These are phyloP conservation scores for Candida boidinii DNA, from an alignment of 805 yeast species.

Conservation along the genomic window DNA sequence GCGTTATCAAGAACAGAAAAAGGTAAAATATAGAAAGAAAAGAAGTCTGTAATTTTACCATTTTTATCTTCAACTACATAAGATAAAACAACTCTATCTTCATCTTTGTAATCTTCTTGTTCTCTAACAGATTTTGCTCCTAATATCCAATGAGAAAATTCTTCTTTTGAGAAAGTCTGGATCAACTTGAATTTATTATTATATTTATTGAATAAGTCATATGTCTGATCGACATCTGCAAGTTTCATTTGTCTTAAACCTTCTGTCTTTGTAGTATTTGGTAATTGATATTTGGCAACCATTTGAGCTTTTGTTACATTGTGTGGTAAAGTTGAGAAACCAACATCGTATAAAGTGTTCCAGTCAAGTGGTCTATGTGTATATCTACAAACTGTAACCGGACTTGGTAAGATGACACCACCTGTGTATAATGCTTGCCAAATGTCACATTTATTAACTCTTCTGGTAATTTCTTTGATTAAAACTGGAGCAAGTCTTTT, in stretches of 20 bases:
- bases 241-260: slow-evolving; percentile 53
- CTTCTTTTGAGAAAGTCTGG: slow-evolving; percentile 58
- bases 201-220: slow-evolving; percentile 48
- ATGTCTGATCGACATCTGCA: slow-evolving; percentile 60
- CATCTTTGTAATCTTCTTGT: slow-evolving; percentile 14
- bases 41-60: slow-evolving; percentile 74
- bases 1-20: slow-evolving; percentile 69
- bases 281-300: slow-evolving; percentile 53
- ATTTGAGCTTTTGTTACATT: slow-evolving; percentile 58
- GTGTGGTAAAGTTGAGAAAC: slow-evolving; percentile 75
- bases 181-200: slow-evolving; percentile 64
- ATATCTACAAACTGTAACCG: slow-evolving; percentile 80
- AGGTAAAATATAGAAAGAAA: slow-evolving; percentile 84
- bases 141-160: slow-evolving; percentile 75
- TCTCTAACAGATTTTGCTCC: slow-evolving; percentile 29
- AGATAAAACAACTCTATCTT: slow-evolving; percentile 53
- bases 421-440: slow-evolving; percentile 98
- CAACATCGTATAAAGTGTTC: slow-evolving; percentile 83
- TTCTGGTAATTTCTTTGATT: slow-evolving; percentile 88
- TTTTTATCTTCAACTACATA: slow-evolving; percentile 64
- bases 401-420: slow-evolving; percentile 88
- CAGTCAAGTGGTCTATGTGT: slow-evolving; percentile 93
- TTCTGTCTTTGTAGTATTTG: slow-evolving; percentile 35
- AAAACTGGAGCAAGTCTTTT: slow-evolving; percentile 91
- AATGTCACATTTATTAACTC: slow-evolving; percentile 74